Base-by-base conservation (phyloP, 2,329 filamentous ascomycete genomes). In the Phoma sp. region DNA sequence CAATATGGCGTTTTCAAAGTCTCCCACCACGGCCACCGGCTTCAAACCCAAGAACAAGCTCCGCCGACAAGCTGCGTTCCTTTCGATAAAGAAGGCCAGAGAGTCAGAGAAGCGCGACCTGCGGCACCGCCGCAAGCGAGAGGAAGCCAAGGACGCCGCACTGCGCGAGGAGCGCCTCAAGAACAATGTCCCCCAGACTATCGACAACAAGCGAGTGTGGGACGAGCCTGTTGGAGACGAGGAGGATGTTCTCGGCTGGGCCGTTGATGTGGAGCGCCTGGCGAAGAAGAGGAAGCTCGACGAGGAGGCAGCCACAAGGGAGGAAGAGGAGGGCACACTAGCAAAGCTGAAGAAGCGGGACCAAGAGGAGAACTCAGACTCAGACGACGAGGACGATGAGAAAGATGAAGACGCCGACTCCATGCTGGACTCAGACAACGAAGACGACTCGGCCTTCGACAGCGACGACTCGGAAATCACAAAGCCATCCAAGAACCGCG, bases 141-240 rank as follows among this genome's bases (percentile, higher is more conserved):
- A 93, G 69, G 95, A 99, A 76, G 85, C 88, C 60, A 90, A 89
- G 74, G 86, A 97, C 68, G 93, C 93, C 2, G 83, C 86, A 54
- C 77, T 96, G 55, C 86, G 87, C 63, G 86, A 85, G 57, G 84
- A 89, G 61, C 85, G 95, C 65, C 80, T 93, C 56, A 87, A 86
- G 56, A 86, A 84, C 62, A 96, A 96, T 77, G 83, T 92, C 36
- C 90, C 95, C 0, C 75, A 60, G 18, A 74, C 71, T 7, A 72
- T 74, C 48, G 71, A 74, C 43, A 52, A 57, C 48, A 74, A 74
- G 59, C 86, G 95, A 73, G 87, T 91, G 26, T 98, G 92, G 91
- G 87, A 93, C 46, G 84, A 85, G 42, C 71, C 71, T 9, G 73
- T 77, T 21, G 76, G 73, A 5, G 76, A 79, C 45, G 74, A 73